These are phyloP conservation scores for Aspergillus sp. DNA, from an alignment of 2,329 filamentous ascomycete genomes.

Conservation along the genomic window DNA sequence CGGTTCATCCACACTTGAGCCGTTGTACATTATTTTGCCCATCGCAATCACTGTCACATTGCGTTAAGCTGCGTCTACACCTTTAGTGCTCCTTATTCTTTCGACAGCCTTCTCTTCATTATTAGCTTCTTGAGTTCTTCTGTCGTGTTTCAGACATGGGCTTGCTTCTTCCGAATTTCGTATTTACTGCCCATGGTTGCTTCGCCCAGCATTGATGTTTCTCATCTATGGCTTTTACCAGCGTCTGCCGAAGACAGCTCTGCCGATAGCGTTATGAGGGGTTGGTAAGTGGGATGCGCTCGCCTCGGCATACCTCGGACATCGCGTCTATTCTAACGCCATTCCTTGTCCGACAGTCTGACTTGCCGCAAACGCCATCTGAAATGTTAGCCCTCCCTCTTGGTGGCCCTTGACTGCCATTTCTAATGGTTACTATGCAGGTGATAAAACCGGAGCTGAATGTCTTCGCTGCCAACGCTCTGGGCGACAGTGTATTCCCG, in stretches of 20 bases:
- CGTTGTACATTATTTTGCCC: constrained; percentile 22
- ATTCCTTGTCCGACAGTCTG: constrained; percentile 23
- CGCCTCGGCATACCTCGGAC: neutral
- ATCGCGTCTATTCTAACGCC: neutral
- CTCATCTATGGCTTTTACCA: constrained; percentile 24
- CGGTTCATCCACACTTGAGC: constrained; percentile 16
- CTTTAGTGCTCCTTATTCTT: constrained; percentile 10
- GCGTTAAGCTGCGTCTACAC: constrained; percentile 19
- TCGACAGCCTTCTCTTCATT: constrained; percentile 1
- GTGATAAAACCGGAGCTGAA: constrained; percentile 36
- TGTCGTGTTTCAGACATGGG: constrained; percentile 4
- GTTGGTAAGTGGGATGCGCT: constrained; percentile 31
- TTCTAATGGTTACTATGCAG: constrained; percentile 19
- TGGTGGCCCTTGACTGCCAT: neutral
- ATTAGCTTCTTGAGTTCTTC: constrained; percentile 1
- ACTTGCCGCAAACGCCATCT: constrained; percentile 41
- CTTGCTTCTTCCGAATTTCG: constrained; percentile 7
- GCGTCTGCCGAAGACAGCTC: constrained; percentile 18
- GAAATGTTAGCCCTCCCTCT: constrained; percentile 30
- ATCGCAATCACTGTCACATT: constrained; percentile 19
- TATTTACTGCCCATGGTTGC: constrained; percentile 11
- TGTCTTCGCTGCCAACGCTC: constrained; percentile 38
- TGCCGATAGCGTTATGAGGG: constrained; percentile 37
- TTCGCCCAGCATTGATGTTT: constrained; percentile 13
- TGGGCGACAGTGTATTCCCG: constrained; percentile 35